A percentile compares a stretch with the other conserved stretches of the same genome.
phyloP scores from a whole-genome alignment of 192 early-diverging fungal genomes.

The Ambispora gerdemannii region DNA sequence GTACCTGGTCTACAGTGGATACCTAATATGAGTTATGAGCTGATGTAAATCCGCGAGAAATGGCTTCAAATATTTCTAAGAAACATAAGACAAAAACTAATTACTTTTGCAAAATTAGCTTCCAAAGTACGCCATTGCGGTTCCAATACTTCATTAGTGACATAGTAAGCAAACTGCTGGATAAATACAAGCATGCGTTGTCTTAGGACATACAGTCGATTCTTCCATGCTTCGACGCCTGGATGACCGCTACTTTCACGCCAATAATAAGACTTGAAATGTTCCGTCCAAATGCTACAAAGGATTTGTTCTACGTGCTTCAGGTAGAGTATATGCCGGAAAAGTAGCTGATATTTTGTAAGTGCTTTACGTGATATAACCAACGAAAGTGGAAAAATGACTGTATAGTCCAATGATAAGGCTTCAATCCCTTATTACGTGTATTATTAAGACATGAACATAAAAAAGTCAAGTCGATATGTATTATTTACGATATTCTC shows the following conservation, averaged over 20 bases:
- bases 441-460: too few species aligned
- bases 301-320: constrained; percentile 87
- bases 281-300: constrained; percentile 71
- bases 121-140: constrained; percentile 81
- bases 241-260: constrained; percentile 44
- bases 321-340: constrained; percentile 83
- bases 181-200: constrained; percentile 86
- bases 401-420: constrained; percentile 76
- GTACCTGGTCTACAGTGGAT: constrained; percentile 84
- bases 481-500: too few species aligned
- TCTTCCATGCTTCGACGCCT: constrained; percentile 52
- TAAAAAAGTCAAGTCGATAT: too few species aligned
- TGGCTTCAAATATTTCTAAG: too few species aligned
- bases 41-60: too few species aligned
- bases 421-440: constrained; percentile 81
- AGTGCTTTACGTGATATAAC: constrained; percentile 81
- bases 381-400: constrained; percentile 85
- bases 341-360: constrained; percentile 88
- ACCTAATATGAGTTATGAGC: constrained; percentile 41
- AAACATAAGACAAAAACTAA: neutral
- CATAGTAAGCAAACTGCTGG: constrained; percentile 88
- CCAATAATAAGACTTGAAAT: constrained; percentile 52
- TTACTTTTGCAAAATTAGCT: constrained; percentile 53
- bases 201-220: constrained; percentile 68
- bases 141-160: constrained; percentile 90